Base-by-base conservation (phyloP, 1,139 yeast species). In the Candida sanyaensis region DNA sequence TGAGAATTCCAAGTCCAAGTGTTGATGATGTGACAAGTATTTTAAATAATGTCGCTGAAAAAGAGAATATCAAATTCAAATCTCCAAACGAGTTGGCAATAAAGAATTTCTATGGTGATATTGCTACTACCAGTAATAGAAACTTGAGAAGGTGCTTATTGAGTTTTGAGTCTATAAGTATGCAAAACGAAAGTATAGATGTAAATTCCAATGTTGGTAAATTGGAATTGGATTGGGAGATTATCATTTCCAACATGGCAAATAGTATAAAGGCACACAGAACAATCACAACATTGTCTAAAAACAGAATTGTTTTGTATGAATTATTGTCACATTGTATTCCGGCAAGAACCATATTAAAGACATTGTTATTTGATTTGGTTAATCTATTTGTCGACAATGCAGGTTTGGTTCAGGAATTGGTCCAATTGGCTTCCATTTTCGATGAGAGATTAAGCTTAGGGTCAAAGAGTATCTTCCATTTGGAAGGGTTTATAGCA, bases 401-500 rank as follows among this genome's bases (percentile, higher is more conserved):
- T 10, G 11, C 42, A 2, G 49, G 59, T 0, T 68, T 77, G 2
- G 77, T 82, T 34, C 64, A 75, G 8, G 77, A 73, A 12, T 73
- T 93, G 43, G 81, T 89, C n/a, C 80, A 80, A 11, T 70, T 83
- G 28, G 92, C 90, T 1, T 81, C 97, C 2, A 62, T 75, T 5
- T 93, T 86, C 64, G 98, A 93, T 61, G 97, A 93, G 61, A 80
- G 99, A 49, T 74, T 93, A 51, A 81, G 93, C 53, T 73, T 88
- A 51, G 99, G 99, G 1, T 81, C 80, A 54, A 93, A 93, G 65
- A 88, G 93, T 40, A 93, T 93, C 12, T 93, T 90, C 67, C 99
- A 93, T 65, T 71, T 93, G 50, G 99, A 93, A 68, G 99, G 98
- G 1, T 93, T 90, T 64, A 81, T 88, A 13, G 97, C 98, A 1